Evolutionary conservation across 2,329 filamentous ascomycete genomes (phyloP).

Genomic region (Apiospora hydei): DNA sequence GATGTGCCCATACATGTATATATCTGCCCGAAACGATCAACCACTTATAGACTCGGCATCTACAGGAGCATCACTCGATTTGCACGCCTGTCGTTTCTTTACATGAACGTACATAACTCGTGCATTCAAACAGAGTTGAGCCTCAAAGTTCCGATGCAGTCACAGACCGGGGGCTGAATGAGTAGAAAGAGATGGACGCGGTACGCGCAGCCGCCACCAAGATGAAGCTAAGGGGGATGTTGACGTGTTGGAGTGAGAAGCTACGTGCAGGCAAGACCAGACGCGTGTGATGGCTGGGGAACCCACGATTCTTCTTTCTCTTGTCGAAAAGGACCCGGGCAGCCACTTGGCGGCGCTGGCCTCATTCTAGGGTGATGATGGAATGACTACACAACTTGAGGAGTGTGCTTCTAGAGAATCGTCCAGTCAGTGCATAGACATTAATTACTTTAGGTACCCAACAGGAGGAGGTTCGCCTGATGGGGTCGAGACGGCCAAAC

Average conservation of each 20-base stretch:
- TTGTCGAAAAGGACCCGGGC: background rate
- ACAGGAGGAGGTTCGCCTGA: background rate
- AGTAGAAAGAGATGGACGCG: background rate
- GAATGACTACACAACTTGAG: conserved; percentile 11
- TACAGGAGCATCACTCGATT: background rate
- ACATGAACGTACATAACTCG: background rate
- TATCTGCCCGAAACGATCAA: background rate
- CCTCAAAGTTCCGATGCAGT: background rate
- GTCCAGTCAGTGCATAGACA: conserved; percentile 1
- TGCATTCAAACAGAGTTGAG: background rate
- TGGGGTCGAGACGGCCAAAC: background rate
- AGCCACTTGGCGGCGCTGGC: conserved; percentile 10
- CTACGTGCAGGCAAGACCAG: background rate
- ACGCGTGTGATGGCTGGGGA: background rate
- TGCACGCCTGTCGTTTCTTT: background rate
- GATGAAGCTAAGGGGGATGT: background rate
- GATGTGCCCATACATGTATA: background rate
- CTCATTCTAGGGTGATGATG: conserved; percentile 18
- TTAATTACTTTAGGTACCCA: background rate
- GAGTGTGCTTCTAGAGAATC: background rate
- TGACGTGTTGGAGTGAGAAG: background rate
- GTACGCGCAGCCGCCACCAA: background rate
- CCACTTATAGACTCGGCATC: background rate
- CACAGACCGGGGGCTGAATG: background rate
- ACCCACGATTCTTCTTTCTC: background rate